These are phyloP conservation scores for Orychophragmus violaceus DNA, from an alignment of 345 rosid species.

Conservation along the genomic window DNA sequence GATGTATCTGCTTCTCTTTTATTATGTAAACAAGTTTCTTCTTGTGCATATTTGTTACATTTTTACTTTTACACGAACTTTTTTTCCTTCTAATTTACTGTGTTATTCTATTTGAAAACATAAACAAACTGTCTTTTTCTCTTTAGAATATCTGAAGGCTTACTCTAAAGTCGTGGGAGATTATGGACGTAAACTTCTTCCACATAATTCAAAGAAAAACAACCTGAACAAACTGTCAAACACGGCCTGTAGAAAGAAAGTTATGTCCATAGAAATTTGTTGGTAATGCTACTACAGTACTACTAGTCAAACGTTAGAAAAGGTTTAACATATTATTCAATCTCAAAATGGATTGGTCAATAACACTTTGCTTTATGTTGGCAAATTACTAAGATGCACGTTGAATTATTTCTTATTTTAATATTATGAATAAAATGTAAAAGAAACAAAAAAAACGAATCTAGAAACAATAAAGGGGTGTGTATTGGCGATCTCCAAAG, in stretches of 20 bases:
- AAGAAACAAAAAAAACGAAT: conserved; percentile 6
- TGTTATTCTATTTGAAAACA: not conserved
- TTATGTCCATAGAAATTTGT: not conserved
- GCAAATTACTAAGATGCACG: conserved; percentile 26
- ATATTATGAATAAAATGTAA: not conserved
- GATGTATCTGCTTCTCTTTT: not conserved
- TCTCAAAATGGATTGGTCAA: conserved; percentile 9
- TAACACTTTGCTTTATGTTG: not conserved
- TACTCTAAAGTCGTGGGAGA: too few relatives aligned
- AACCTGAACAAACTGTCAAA: conserved; percentile 10
- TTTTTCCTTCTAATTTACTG: not conserved
- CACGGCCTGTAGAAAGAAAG: not conserved
- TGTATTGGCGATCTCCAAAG: conserved; percentile 20
- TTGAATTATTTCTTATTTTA: conserved; percentile 4
- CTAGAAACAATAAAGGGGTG: conserved; percentile 9
- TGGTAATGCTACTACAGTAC: not conserved
- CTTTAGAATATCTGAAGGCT: too few relatives aligned
- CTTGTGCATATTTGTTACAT: not conserved
- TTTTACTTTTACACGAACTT: not conserved
- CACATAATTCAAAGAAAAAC: too few relatives aligned
- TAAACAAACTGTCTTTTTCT: too few relatives aligned
- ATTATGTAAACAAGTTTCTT: not conserved
- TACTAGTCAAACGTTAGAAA: not conserved
- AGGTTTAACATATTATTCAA: conserved; percentile 9
- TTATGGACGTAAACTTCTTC: too few relatives aligned